Evolutionary conservation across 768 basidiomycete genomes (phyloP).

Genomic region (Tylopilus cervinicoccineus): DNA sequence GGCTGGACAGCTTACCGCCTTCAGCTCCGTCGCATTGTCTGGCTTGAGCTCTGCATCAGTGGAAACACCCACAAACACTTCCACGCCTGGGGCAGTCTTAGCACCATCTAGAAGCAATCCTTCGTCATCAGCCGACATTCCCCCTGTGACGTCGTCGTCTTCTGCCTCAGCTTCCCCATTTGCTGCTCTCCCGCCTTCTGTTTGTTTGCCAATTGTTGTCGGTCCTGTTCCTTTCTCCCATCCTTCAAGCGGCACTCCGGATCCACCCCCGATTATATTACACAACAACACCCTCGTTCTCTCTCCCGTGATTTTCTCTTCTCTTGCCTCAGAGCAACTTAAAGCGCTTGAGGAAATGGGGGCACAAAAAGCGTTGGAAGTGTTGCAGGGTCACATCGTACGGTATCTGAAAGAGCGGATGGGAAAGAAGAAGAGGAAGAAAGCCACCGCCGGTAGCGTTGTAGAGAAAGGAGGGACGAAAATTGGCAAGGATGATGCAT

Average conservation of each 20-base stretch:
- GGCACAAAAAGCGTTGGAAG: conserved; percentile 74
- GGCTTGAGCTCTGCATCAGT: conserved; percentile 3
- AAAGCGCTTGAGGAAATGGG: conserved; percentile 76
- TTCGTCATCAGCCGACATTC: conserved; percentile 17
- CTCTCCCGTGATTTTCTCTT: conserved; percentile 80
- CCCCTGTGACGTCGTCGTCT: conserved; percentile 9
- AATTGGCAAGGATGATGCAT: conserved; percentile 33
- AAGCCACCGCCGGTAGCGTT: conserved; percentile 29
- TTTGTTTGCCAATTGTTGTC: conserved; percentile 74
- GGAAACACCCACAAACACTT: conserved; percentile 15
- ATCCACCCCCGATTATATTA: conserved; percentile 64
- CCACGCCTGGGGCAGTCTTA: conserved; percentile 10
- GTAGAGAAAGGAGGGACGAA: conserved; percentile 41
- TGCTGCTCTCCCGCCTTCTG: conserved; percentile 34
- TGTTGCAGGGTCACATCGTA: conserved; percentile 82
- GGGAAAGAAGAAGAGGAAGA: conserved; percentile 38
- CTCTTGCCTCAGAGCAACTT: conserved; percentile 68
- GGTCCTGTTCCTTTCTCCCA: conserved; percentile 67
- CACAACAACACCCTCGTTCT: conserved; percentile 83
- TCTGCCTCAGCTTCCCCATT: conserved; percentile 20
- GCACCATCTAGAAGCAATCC: neutral
- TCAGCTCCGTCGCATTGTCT: neutral
- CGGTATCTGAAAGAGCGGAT: conserved; percentile 77
- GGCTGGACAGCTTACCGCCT: neutral
- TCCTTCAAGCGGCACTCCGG: conserved; percentile 42